Base-by-base conservation (phyloP, 2,329 filamentous ascomycete species). In the Diaporthe ampelina region DNA sequence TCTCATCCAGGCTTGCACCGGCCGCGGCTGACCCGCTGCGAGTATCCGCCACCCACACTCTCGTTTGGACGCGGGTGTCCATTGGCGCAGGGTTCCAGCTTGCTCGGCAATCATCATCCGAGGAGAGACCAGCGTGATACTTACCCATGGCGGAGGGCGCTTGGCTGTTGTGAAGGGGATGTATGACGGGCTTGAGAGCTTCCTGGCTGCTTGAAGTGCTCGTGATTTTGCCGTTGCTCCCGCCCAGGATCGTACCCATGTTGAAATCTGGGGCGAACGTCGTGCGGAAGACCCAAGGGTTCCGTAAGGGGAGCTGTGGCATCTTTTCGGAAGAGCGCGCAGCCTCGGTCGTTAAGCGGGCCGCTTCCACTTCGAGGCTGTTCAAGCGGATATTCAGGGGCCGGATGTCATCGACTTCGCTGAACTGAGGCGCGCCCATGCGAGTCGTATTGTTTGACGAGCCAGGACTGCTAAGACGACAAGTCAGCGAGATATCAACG, bases 281-380 rank as follows among this genome's bases (percentile, higher is more conserved):
- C 50, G 76, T 74, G 32, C 76, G 75, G 65, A 77, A 76, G 40
- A 75, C 56, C 61, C 74, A 77, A 2, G 77, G 75, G 57, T 74
- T 76, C 50, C 73, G 72, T 43, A 63, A 26, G n/a, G 72, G 73
- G 4, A 70, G 29, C 21, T n/a, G 35, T 0, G 73, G 57, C 26
- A 50, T 43, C 21, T 21, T 29, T 13, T 40, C 45, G 19, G 43
- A 32, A 3, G 61, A 69, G n/a, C 32, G 68, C 8, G 69, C 50
- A 13, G 73, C 71, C 43, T 74, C 61, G n/a, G 56, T 13, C 48
- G 67, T 70, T 24, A 74, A 63, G 24, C 70, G 63, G 11, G 76
- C 76, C 57, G 52, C 65, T 69, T 73, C 73, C 21, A 72, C 67
- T 35, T 43, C 74, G 35, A 76, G 32, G 21, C 73, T 76, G 48